Conservation (phyloP, 1,284 basidiomycete genomes). For the Sanghuangporus sanghuang region DNA sequence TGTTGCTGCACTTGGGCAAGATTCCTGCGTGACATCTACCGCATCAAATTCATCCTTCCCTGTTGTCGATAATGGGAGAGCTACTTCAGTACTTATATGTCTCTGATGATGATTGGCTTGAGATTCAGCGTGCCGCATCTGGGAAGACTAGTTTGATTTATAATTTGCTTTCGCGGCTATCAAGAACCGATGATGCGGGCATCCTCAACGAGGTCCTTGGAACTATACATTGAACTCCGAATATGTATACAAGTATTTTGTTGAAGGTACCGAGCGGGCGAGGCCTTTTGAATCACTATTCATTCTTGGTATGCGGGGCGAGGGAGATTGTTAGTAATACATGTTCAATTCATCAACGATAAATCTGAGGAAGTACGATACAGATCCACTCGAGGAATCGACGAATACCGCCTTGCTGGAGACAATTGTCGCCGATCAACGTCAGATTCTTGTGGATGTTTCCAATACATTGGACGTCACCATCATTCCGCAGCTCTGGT, state of each 20-base stretch:
- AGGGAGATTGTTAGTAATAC: constrained; percentile 43
- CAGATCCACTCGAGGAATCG: constrained; percentile 46
- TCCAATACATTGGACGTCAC: constrained; percentile 46
- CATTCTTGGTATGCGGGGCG: constrained; percentile 64
- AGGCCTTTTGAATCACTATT: constrained; percentile 55
- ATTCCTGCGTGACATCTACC: constrained; percentile 29
- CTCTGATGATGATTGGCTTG: constrained; percentile 56
- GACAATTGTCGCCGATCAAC: constrained; percentile 55
- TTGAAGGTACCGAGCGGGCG: constrained; percentile 50
- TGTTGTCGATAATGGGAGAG: constrained; percentile 40
- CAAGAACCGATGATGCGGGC: constrained; percentile 62
- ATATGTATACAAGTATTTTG: constrained; percentile 55
- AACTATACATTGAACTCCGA: constrained; percentile 50
- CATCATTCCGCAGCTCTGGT: constrained; percentile 60
- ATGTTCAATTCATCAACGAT: not conserved
- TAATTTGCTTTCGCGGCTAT: constrained; percentile 34
- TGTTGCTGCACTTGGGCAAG: constrained; percentile 30
- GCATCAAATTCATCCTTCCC: constrained; percentile 31
- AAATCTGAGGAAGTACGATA: not conserved
- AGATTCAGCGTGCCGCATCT: constrained; percentile 54
- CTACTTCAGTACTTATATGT: constrained; percentile 47
- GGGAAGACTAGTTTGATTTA: not conserved
- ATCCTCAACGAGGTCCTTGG: constrained; percentile 54
- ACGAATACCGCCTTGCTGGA: constrained; percentile 49
- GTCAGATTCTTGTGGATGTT: constrained; percentile 48